A percentile compares a stretch with the other conserved stretches of the same genome.
Evolutionary conservation across 768 basidiomycete genomes (phyloP).

Genomic region (Podaxis sp.): DNA sequence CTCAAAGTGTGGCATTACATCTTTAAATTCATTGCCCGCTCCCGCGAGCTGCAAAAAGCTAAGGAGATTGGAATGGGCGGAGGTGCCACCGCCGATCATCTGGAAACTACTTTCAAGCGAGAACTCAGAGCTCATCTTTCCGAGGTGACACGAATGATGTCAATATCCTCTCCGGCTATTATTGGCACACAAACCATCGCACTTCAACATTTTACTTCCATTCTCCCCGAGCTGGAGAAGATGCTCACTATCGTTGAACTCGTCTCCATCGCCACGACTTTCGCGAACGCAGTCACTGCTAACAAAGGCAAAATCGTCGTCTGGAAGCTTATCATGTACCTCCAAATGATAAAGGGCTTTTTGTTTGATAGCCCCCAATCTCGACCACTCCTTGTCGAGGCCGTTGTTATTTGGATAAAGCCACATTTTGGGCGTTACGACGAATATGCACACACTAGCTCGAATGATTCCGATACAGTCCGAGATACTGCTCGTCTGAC

Average conservation of each 20-base stretch:
- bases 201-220: conserved; percentile 88
- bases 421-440: conserved; percentile 93
- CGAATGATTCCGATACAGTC: conserved; percentile 62
- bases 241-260: conserved; percentile 82
- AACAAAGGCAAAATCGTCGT: conserved; percentile 86
- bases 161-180: conserved; percentile 70
- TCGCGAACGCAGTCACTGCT: conserved; percentile 77
- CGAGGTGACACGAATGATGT: conserved; percentile 90
- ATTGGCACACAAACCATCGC: conserved; percentile 96
- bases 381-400: conserved; percentile 78
- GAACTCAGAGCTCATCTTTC: conserved; percentile 75
- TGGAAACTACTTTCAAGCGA: conserved; percentile 81
- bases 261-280: conserved; percentile 81
- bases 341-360: conserved; percentile 87
- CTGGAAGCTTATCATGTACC: conserved; percentile 92
- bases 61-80: conserved; percentile 78
- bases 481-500: conserved; percentile 75
- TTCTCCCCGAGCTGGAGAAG: conserved; percentile 82
- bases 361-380: conserved; percentile 82
- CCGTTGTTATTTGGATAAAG: conserved; percentile 91
- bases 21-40: conserved; percentile 91
- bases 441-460: conserved; percentile 63
- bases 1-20: conserved; percentile 97
- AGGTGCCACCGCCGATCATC: conserved; percentile 80
- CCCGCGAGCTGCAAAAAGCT: conserved; percentile 82